Evolutionary conservation across 352 stramenopile species (phyloP), one percentile per base, ranked within the genome.

Genomic region (Globisporangium spinosum): DNA sequence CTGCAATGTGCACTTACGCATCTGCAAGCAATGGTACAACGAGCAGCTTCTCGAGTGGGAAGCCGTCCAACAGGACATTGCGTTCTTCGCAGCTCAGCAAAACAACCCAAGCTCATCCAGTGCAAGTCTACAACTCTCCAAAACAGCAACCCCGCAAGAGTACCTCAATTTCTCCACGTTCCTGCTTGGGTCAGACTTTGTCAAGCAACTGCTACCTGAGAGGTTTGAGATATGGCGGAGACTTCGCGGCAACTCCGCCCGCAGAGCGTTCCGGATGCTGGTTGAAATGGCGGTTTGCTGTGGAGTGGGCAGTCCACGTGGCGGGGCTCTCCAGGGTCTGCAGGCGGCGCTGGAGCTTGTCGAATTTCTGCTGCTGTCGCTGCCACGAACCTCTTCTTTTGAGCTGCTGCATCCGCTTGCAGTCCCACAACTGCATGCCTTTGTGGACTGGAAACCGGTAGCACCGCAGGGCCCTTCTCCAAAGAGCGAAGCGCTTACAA

Each of bases 21-120:
- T 10, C 1, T 67, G 66, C 59, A 64, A 54, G 6, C 43, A 32
- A 54, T 12, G 22, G 1, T 10, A 62, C 20, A 27, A 20, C 1
- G 51, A n/a, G 8, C 22, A 67, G 23, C 15, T 27, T 13, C n/a
- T 51, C 10, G 66, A 71, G n/a, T 71, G 66, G 66, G n/a, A 22
- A 3, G 59, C 54, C n/a, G 7, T 71, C 2, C 25, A 12, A 3
- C 23, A 32, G 12, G 66, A 71, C 43, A 17, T 67, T 47, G 54
- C n/a, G 15, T 71, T 59, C 40, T 27, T 67, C 17, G 64, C 20
- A 49, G 5, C 15, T 49, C 45, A 49, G 9, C 45, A 27, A 59
- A 23, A 49, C 2, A 43, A 17, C 10, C 35, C 49, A 27, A 2
- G 10, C 5, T 9, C 6, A 15, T 17, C n/a, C 9, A 57, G 4